phyloP scores from a whole-genome alignment of 2,329 filamentous ascomycete species.

The Nigrograna mackinnonii region DNA sequence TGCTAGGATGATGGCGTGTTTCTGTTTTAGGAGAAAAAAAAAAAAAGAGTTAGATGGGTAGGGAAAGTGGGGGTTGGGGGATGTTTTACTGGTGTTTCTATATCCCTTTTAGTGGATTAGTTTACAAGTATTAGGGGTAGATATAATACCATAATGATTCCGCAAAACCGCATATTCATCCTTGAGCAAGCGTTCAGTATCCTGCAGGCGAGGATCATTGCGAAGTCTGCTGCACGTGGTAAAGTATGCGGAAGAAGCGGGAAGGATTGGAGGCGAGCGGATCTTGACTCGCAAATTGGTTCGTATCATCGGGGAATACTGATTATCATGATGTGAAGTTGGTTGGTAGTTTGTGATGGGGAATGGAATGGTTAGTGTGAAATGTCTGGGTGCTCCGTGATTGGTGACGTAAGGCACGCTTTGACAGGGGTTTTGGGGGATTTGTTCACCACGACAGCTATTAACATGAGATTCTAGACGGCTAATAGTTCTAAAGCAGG shows the following conservation, averaged over 20 bases:
- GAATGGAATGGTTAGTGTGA: too few relatives aligned
- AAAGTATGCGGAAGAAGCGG: conserved; percentile 20
- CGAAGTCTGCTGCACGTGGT: conserved; percentile 22
- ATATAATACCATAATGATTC: conserved; percentile 56
- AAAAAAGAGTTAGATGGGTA: conserved; percentile 34
- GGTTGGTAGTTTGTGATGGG: too few relatives aligned
- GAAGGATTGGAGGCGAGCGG: conserved; percentile 12
- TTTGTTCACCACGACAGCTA: too few relatives aligned
- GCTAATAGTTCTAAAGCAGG: too few relatives aligned
- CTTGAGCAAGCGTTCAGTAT: conserved; percentile 57
- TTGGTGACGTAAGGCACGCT: too few relatives aligned
- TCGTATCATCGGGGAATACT: conserved; percentile 39
- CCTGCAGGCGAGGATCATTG: conserved; percentile 54
- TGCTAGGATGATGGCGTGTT: conserved; percentile 64
- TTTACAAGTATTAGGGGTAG: not conserved
- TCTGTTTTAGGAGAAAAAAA: conserved; percentile 22
- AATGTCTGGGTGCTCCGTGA: too few relatives aligned
- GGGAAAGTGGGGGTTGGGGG: conserved; percentile 3
- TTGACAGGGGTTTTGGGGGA: too few relatives aligned
- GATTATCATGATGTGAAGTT: too few relatives aligned
- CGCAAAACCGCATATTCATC: conserved; percentile 66
- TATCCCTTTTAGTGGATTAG: not conserved
- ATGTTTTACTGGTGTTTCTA: conserved; percentile 38
- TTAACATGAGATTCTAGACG: too few relatives aligned
- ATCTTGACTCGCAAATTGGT: conserved; percentile 24